These are phyloP conservation scores for Xylaria curta DNA, from an alignment of 495 filamentous ascomycete species.

Conservation along the genomic window DNA sequence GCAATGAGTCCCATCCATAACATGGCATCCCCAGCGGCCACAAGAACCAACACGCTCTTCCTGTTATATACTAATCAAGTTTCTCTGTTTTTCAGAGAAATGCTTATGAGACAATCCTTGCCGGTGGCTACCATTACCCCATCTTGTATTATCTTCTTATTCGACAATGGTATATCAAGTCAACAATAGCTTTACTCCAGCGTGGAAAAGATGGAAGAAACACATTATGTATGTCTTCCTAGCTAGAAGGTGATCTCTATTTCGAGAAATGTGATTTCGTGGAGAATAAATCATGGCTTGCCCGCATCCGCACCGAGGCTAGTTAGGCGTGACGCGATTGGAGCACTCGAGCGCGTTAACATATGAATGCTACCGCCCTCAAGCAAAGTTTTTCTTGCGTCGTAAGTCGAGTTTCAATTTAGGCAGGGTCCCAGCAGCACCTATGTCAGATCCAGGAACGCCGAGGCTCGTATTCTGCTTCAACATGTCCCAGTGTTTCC, in stretches of 20 bases:
- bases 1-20: background rate
- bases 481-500: conserved; percentile 58
- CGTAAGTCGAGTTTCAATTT: background rate
- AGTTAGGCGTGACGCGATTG: background rate
- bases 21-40: background rate
- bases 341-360: background rate
- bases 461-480: conserved; percentile 31
- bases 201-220: no score
- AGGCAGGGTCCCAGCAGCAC: conserved; percentile 16
- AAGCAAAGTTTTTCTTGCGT: conserved; percentile 14
- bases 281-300: background rate
- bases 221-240: background rate
- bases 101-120: background rate
- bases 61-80: background rate
- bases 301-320: background rate
- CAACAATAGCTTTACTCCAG: background rate
- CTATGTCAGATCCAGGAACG: conserved; percentile 34
- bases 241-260: background rate
- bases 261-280: background rate
- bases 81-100: background rate
- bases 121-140: background rate
- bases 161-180: background rate
- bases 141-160: background rate
- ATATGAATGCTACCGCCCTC: background rate
- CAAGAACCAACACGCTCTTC: background rate